Base-by-base conservation (phyloP, 768 basidiomycete genomes). In the Myochromella boudieri region DNA sequence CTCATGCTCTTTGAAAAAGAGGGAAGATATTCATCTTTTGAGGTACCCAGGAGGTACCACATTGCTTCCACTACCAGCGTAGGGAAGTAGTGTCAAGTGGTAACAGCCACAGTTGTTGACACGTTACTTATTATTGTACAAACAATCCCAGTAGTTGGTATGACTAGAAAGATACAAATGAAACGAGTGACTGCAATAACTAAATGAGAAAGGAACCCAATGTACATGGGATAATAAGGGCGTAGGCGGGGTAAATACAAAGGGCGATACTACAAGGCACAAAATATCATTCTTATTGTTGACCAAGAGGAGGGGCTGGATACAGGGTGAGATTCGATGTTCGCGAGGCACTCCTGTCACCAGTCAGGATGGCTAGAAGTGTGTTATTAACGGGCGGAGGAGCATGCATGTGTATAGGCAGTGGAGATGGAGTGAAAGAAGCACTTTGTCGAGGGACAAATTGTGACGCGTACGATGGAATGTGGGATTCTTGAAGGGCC, bases 311-410 rank as follows among this genome's bases (percentile, higher is more conserved):
- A 21, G 28, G 14, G 18, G 46, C 14, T 36, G 48, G 21, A 42
- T 42, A 47, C 2, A 52, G 44, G 2, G 46, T 18, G 21, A 47
- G n/a, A 12, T 41, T 25, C 11, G 48, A 22, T 2, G 48, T 42
- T 41, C 24, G 44, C 9, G 56, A 49, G 11, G 42, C 28, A 24
- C n/a, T 40, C 21, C 53, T 49, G 9, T 47, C 47, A 21, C 42
- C 31, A 15, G 54, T 57, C n/a, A 57, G 48, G 17, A 57, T 57
- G 12, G 56, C 54, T 22, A 57, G 40, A 21, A 55, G 48, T 37
- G 56, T 41, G 26, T 51, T 55, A 26, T 43, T 51, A 8, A 37
- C 31, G 17, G 52, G 36, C 10, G 42, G 40, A 28, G 39, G 31
- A 34, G 46, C 26, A 37, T 44, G 44, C 5, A 17, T 20, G 5